Evolutionary conservation across 179 eudicot species (phyloP), one percentile per base, ranked within the genome.

Genomic region (Patellifolia procumbens): DNA sequence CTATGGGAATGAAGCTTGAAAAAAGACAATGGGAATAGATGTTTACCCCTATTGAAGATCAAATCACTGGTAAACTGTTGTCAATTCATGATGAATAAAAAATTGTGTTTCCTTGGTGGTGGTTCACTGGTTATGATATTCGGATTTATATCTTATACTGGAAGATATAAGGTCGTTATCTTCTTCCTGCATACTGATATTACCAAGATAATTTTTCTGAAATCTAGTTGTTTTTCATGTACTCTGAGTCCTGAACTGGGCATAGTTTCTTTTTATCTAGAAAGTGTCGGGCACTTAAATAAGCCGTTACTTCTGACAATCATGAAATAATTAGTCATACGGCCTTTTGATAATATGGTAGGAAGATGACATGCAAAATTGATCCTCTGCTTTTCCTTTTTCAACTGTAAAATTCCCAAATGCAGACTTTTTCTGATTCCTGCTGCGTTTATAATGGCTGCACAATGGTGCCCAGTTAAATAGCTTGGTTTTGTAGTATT

Each of bases 351-450:
- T 22, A 11, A 1, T 16, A 31, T 2, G 37, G 2, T 68, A 24
- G 32, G 71, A 22, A 26, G 56, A 68, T 15, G 34, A 16, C 66
- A 15, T 31, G 37, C 42, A 15, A 61, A 13, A 12, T 31, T 29
- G 1, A 12, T 31, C 5, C 31, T 24, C 34, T 39, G 29, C 49
- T 11, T 68, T 4, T 28, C 34, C 15, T 24, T 68, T 46, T 68
- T 42, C 22, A 22, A 20, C 24, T 20, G 29, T 35, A 22, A n/a
- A 35, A 67, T 67, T 67, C 12, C 9, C n/a, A 12, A 43, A 24
- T 67, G 71, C 29, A 43, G 51, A 67, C 53, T 67, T n/a, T 37
- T 67, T 39, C n/a, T 12, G 43, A 34, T 43, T 42, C 56, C 56
- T 68, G 8, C 11, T 43, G 13, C 11, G 53, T 20, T 43, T 67